phyloP scores from a whole-genome alignment of 176 grass and related monocot genomes.

The Puccinellia tenuiflora region DNA sequence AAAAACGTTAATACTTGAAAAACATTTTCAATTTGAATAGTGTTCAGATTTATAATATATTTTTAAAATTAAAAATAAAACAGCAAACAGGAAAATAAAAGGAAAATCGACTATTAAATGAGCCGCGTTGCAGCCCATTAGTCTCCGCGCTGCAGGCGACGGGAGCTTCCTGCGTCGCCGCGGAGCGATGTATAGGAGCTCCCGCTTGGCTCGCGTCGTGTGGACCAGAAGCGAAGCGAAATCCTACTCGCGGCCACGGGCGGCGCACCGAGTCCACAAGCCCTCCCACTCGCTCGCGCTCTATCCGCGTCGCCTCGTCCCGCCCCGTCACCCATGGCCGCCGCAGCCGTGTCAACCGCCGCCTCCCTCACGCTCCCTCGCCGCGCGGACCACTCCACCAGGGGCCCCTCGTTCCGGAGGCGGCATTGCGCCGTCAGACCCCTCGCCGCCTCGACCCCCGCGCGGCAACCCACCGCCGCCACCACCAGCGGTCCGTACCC shows the following conservation, averaged over 20 bases:
- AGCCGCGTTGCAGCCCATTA: too few species aligned
- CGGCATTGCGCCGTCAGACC: conserved; percentile 16
- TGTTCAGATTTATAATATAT: too few species aligned
- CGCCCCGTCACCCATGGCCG: conserved; percentile 1
- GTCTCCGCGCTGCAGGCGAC: too few species aligned
- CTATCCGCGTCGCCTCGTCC: background rate
- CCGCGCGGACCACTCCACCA: background rate
- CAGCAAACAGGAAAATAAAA: too few species aligned
- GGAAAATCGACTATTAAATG: too few species aligned
- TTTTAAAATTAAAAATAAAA: too few species aligned
- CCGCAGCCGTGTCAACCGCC: conserved; percentile 23
- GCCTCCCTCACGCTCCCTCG: conserved; percentile 4
- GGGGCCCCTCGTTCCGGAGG: background rate
- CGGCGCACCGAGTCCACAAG: conserved; percentile 3
- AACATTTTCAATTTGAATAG: too few species aligned
- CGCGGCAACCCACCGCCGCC: background rate
- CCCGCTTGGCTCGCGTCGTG: background rate
- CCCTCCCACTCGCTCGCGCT: background rate
- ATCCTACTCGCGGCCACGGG: conserved; percentile 9
- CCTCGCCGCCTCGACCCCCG: background rate
- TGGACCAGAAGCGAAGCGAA: conserved; percentile 30
- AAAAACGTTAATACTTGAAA: too few species aligned
- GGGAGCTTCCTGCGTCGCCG: too few species aligned
- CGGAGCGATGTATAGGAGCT: too few species aligned
- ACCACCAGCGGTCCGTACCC: conserved; percentile 8